These are phyloP conservation scores for Beauveria varroae DNA, from an alignment of 2,329 filamentous ascomycete genomes.

Conservation along the genomic window DNA sequence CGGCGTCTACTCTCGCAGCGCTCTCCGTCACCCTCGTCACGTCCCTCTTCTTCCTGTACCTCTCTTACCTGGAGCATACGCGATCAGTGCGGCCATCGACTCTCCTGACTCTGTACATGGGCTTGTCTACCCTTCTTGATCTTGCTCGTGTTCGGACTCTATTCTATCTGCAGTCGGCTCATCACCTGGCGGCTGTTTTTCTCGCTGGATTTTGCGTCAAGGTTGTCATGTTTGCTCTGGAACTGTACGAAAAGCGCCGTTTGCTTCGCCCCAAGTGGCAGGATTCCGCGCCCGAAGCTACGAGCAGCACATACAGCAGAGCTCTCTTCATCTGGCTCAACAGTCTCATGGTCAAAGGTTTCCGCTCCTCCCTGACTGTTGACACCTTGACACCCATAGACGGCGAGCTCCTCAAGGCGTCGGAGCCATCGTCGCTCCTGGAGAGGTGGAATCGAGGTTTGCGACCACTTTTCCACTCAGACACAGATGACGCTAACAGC, in stretches of 20 bases:
- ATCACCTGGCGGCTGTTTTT: constrained; percentile 18
- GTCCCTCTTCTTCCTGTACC: constrained; percentile 12
- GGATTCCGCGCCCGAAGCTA: constrained; percentile 22
- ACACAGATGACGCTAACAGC: neutral
- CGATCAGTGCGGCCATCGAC: constrained; percentile 25
- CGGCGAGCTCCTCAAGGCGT: constrained; percentile 13
- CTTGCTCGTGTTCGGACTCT: constrained; percentile 24
- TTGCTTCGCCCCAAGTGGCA: constrained; percentile 16
- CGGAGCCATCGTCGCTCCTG: constrained; percentile 12
- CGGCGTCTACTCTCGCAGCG: constrained; percentile 14
- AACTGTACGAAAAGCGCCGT: constrained; percentile 22
- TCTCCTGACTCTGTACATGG: constrained; percentile 23
- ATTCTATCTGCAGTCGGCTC: constrained; percentile 20
- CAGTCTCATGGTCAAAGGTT: constrained; percentile 20
- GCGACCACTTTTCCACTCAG: neutral
- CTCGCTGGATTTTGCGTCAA: constrained; percentile 22
- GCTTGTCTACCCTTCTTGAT: constrained; percentile 25
- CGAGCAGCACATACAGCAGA: constrained; percentile 22
- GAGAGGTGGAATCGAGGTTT: constrained; percentile 13
- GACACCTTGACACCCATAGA: constrained; percentile 14
- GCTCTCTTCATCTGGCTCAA: constrained; percentile 28
- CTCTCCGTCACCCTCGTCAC: constrained; percentile 14
- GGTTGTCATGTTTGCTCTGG: constrained; percentile 21
- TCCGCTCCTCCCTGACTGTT: constrained; percentile 17
- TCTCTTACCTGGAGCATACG: constrained; percentile 26